Evolutionary conservation across 2,329 filamentous ascomycete species (phyloP).

Genomic region (Phoma herbarum): DNA sequence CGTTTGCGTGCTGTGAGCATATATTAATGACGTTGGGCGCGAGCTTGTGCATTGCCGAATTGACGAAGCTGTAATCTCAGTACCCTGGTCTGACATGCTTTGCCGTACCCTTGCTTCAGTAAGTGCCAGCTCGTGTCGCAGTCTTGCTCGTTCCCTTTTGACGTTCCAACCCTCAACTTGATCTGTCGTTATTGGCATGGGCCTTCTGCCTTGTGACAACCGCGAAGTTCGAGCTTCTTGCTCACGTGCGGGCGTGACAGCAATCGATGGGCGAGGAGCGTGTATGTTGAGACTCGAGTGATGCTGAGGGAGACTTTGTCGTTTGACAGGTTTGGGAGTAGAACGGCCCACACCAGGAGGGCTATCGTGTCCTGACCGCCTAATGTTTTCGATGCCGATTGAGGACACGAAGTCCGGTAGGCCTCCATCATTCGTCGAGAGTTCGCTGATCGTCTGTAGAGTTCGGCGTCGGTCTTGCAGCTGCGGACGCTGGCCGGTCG

Average conservation of each 20-base stretch:
- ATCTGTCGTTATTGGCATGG: not conserved
- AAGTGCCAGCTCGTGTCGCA: constrained; percentile 28
- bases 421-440: constrained; percentile 27
- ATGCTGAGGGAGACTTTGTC: constrained; percentile 31
- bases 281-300: constrained; percentile 8
- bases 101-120: constrained; percentile 21
- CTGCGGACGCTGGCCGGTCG: constrained; percentile 12
- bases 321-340: constrained; percentile 20
- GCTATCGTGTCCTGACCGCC: constrained; percentile 7
- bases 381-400: constrained; percentile 13
- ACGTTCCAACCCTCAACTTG: constrained; percentile 32
- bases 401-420: constrained; percentile 24
- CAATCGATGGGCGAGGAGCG: constrained; percentile 4
- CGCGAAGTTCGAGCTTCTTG: constrained; percentile 14
- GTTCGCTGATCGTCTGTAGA: constrained; percentile 43
- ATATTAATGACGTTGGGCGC: constrained; percentile 17
- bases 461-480: constrained; percentile 37
- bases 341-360: constrained; percentile 3
- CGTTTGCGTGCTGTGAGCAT: constrained; percentile 29
- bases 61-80: constrained; percentile 21
- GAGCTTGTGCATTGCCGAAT: constrained; percentile 10
- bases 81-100: constrained; percentile 19
- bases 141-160: constrained; percentile 28
- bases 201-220: not conserved
- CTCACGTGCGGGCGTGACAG: constrained; percentile 12